Percentiles rank a stretch among this genome's conserved stretches.
Evolutionary conservation across 176 grass and related monocot genomes (phyloP).

Genomic region (Otatea glauca): DNA sequence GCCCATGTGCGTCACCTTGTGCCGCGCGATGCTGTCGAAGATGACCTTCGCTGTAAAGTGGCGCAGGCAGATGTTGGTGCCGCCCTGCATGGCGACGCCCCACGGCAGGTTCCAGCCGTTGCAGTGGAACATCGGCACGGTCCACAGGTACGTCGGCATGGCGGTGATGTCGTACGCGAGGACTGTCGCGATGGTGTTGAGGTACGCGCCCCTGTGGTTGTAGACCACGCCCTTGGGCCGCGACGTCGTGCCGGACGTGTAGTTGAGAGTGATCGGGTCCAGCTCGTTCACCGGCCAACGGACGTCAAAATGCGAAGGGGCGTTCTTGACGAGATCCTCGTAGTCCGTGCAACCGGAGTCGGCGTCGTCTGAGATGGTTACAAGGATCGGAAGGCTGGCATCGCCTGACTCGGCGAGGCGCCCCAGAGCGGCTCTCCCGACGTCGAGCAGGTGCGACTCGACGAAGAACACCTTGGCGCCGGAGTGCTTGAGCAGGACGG

Average conservation of each 20-base stretch:
- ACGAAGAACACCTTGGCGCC: constrained; percentile 65
- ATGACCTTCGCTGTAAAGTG: constrained; percentile 43
- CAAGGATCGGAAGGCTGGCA: background rate
- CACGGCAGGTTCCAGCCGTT: constrained; percentile 65
- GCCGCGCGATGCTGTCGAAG: constrained; percentile 50
- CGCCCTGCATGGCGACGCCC: constrained; percentile 62
- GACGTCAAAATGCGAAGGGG: constrained; percentile 37
- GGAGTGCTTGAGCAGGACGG: constrained; percentile 46
- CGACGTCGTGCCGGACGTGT: constrained; percentile 66
- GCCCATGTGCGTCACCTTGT: constrained; percentile 57
- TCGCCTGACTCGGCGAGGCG: background rate
- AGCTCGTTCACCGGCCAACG: constrained; percentile 48
- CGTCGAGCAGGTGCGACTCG: constrained; percentile 43
- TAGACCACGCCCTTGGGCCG: constrained; percentile 60
- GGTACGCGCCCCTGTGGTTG: constrained; percentile 66
- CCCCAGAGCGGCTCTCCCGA: constrained; percentile 30
- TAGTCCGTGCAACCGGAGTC: background rate
- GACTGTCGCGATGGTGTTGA: constrained; percentile 58
- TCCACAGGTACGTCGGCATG: constrained; percentile 59
- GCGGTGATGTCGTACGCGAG: constrained; percentile 53
- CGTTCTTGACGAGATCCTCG: constrained; percentile 41
- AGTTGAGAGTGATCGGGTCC: constrained; percentile 57
- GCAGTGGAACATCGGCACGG: constrained; percentile 70
- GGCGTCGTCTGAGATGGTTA: constrained; percentile 21
- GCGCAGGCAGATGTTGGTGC: constrained; percentile 61